Evolutionary conservation across 2,329 filamentous ascomycete genomes (phyloP).

Genomic region (Tolypocladium amazonense): DNA sequence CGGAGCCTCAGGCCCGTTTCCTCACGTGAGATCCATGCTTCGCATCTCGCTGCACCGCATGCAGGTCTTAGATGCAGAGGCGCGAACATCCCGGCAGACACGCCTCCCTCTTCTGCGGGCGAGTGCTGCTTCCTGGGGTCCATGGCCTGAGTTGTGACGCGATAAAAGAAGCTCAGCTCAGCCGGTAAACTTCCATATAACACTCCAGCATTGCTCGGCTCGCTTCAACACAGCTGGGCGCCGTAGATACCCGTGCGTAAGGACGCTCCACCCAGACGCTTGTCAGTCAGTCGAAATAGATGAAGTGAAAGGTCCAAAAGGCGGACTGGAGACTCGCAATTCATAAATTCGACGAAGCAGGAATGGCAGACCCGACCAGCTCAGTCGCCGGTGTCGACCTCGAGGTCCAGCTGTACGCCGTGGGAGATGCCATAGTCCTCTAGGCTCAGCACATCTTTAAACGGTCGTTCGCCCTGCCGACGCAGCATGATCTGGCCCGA

Average conservation of each 20-base stretch:
- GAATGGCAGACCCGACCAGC: not conserved
- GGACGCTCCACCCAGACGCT: not conserved
- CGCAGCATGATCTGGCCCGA: constrained; percentile 88
- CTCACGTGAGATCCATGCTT: not conserved
- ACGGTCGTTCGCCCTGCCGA: constrained; percentile 83
- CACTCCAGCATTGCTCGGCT: not conserved
- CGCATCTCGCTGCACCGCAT: not conserved
- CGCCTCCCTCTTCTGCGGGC: not conserved
- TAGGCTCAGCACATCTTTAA: constrained; percentile 80
- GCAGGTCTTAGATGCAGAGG: not conserved
- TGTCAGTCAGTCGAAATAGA: not conserved
- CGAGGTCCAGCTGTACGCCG: constrained; percentile 61
- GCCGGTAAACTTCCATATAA: not conserved
- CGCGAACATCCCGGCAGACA: not conserved
- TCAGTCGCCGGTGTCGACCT: constrained; percentile 52
- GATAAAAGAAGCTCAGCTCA: not conserved
- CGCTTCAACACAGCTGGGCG: not conserved
- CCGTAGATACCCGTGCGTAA: not conserved
- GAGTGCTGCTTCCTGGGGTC: not conserved
- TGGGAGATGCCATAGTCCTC: constrained; percentile 93
- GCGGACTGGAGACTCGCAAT: not conserved
- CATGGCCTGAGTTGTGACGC: not conserved
- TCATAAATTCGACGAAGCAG: not conserved
- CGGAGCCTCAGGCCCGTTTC: not conserved
- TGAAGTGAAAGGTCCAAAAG: too few species aligned